These are phyloP conservation scores for Fomitiporia mediterranea DNA, from an alignment of 1,284 basidiomycete genomes.

Conservation along the genomic window DNA sequence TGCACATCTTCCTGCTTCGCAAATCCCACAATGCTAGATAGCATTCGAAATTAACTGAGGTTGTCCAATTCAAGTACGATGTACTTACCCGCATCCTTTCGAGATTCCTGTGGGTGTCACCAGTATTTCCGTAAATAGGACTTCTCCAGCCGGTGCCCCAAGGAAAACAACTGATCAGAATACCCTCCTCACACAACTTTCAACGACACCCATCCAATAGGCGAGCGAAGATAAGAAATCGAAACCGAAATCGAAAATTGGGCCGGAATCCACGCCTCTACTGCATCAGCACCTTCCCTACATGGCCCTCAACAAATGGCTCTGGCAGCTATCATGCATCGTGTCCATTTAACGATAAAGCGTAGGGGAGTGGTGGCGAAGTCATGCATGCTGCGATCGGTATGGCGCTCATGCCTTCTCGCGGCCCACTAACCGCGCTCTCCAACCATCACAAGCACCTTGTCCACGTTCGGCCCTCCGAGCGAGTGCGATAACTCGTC, in stretches of 20 bases:
- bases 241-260: slow-evolving; percentile 12
- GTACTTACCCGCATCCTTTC: slow-evolving; percentile 95
- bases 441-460: slow-evolving; percentile 2
- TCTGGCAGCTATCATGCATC: slow-evolving; percentile 9
- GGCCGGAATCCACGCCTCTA: slow-evolving; percentile 10
- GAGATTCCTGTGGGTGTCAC: slow-evolving; percentile 94
- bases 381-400: slow-evolving; percentile 4
- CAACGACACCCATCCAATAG: slow-evolving; percentile 36
- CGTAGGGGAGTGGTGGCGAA: too few relatives aligned
- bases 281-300: slow-evolving; percentile 9
- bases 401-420: not conserved
- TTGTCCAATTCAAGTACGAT: slow-evolving; percentile 6
- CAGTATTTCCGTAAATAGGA: slow-evolving; percentile 98
- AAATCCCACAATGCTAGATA: slow-evolving; percentile 87
- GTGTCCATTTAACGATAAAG: not conserved
- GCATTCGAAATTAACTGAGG: slow-evolving; percentile 8
- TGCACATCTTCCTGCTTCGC: slow-evolving; percentile 80
- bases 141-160: slow-evolving; percentile 90
- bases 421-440: slow-evolving; percentile 15
- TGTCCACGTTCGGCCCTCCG: slow-evolving; percentile 60
- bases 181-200: slow-evolving; percentile 62
- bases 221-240: slow-evolving; percentile 13
- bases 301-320: slow-evolving; percentile 11
- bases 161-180: slow-evolving; percentile 79
- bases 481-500: slow-evolving; percentile 74